Conservation (phyloP, 2,329 filamentous ascomycete species). For the Fonsecaea monophora region DNA sequence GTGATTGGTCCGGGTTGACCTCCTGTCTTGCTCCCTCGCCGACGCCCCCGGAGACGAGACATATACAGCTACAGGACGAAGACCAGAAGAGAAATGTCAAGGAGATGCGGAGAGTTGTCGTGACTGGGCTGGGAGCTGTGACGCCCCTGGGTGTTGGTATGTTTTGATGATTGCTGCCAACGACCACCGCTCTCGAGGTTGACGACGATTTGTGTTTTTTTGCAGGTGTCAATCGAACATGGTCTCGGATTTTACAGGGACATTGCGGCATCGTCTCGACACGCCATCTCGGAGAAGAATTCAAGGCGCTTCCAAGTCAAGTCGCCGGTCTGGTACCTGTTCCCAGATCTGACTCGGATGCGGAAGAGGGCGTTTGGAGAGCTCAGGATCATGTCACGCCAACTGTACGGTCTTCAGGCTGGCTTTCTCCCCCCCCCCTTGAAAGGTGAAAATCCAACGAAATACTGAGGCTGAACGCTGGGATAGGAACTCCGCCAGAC, state of each 20-base stretch:
- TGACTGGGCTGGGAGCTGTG: conserved; percentile 81
- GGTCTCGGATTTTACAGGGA: conserved; percentile 79
- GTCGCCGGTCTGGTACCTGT: conserved; percentile 82
- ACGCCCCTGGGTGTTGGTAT: conserved; percentile 80
- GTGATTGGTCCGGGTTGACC: conserved; percentile 8
- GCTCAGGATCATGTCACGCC: conserved; percentile 53
- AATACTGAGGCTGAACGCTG: not conserved
- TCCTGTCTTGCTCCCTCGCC: not conserved
- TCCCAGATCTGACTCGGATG: conserved; percentile 50
- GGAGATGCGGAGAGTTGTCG: conserved; percentile 70
- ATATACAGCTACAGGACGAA: not conserved
- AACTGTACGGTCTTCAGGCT: conserved; percentile 45
- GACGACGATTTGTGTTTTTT: not conserved
- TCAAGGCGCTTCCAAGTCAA: conserved; percentile 78
- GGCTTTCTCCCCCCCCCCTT: conserved; percentile 1
- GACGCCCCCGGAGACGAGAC: not conserved
- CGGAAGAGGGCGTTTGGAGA: conserved; percentile 49
- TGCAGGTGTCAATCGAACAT: conserved; percentile 74
- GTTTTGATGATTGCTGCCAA: conserved; percentile 34
- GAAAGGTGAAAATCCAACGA: not conserved
- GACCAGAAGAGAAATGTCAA: not conserved
- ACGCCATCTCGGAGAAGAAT: conserved; percentile 65
- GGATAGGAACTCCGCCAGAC: conserved; percentile 73
- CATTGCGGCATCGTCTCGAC: conserved; percentile 82
- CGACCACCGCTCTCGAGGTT: conserved; percentile 4